Conservation (phyloP, 129 eudicot species). For the Scalesia atractyloides region DNA sequence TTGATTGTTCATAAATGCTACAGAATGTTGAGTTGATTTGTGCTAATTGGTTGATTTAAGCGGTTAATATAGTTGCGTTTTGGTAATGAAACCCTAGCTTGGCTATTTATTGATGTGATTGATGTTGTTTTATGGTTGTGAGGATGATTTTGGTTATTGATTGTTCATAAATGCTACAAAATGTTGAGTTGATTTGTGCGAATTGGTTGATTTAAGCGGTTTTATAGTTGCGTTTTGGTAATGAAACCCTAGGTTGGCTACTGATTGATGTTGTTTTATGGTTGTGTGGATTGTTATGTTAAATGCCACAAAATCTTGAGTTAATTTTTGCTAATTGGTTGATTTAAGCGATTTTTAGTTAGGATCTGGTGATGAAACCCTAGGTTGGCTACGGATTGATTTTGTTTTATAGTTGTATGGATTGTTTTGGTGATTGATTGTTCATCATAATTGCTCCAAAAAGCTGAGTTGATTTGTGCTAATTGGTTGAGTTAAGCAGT, state of each 20-base stretch:
- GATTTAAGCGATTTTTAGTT: not conserved
- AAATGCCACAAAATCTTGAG: not conserved
- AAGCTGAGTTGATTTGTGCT: no score
- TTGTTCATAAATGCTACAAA: no score
- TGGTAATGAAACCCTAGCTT: no score
- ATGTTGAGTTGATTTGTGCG: not conserved
- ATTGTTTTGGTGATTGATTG: not conserved
- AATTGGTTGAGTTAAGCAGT: no score
- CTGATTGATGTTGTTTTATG: no score
- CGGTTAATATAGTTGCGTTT: no score
- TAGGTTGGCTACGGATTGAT: not conserved
- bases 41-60: not conserved
- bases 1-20: no score
- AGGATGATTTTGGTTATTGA: no score
- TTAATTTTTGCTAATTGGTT: not conserved
- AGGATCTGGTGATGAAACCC: not conserved
- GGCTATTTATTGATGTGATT: no score
- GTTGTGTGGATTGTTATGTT: no score
- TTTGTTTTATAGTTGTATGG: not conserved
- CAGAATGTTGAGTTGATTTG: not conserved
- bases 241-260: not conserved
- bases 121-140: no score
- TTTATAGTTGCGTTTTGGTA: not conserved
- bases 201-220: not conserved
- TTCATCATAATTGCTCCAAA: no score